Base-by-base conservation (phyloP, 2,329 filamentous ascomycete species). In the Exophiala viscosa region DNA sequence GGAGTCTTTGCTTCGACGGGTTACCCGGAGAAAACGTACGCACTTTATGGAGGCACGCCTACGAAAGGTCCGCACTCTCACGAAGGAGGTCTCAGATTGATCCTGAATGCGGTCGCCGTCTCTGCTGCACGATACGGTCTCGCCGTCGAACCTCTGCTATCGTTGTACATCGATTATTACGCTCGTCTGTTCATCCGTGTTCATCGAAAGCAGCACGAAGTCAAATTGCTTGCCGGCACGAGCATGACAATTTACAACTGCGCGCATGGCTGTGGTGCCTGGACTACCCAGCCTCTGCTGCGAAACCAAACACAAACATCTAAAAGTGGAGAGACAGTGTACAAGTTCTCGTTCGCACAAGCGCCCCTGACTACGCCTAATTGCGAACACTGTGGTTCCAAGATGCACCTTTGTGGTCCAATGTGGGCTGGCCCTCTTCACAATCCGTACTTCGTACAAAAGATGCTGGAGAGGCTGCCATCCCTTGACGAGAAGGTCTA, bases 151-250 rank as follows among this genome's bases (percentile, higher is more conserved):
- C 93, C 93, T 0, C 79, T 96, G 3, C 79, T 99, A 9, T 96
- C 90, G 5, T 80, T 99, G 1, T 96, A 90, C 2, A 96, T 97
- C 57, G 93, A 99, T 70, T 99, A 95, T 69, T 99, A 99, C 67
- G 84, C 86, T 15, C 84, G 95, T 41, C 79, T 96, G 2, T 99
- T 97, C 66, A 85, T 99, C 41, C 83, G 86, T 15, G 80, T 99
- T 33, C 79, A 82, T 55, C 88, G 84, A 61, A 90, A 88, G 3
- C 88, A 90, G 0, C 85, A 85, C 3, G 85, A 90, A 49, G 91
- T 96, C 66, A 99, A 97, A 69, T 91, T 95, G 58, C 77, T 90
- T 15, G 88, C 90, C 2, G 87, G 89, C 33, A 96, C 92, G 69
- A 93, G 88, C 0, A 96, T 99, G 91, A 60, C 95, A 6, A 84